phyloP scores from a whole-genome alignment of 192 early-diverging fungal species.

The Coemansia sp. region DNA sequence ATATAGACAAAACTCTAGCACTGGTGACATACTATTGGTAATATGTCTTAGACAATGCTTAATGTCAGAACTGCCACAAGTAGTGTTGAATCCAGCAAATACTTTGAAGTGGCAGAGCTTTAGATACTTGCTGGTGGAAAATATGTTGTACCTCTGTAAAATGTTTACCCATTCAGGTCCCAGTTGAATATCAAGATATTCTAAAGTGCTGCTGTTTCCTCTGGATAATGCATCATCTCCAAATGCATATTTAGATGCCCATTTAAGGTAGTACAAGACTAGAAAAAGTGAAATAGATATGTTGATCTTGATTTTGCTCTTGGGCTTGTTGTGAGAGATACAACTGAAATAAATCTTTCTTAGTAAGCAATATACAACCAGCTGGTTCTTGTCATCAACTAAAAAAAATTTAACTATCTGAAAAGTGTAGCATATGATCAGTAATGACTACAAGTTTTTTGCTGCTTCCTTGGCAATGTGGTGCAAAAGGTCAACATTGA shows the following conservation, averaged over 20 bases:
- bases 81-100: neutral
- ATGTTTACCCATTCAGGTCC: neutral
- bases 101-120: neutral
- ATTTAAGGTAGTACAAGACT: neutral
- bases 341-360: neutral
- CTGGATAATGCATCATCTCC: neutral
- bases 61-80: neutral
- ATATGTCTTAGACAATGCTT: neutral
- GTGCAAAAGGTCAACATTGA: neutral
- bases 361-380: neutral
- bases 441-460: neutral
- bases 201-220: neutral
- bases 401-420: neutral
- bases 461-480: neutral
- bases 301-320: neutral
- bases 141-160: neutral
- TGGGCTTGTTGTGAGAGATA: accelerated
- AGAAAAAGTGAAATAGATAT: neutral
- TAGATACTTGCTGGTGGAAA: neutral
- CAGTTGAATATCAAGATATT: neutral
- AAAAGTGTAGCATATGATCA: neutral
- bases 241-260: neutral
- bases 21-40: neutral
- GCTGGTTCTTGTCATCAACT: neutral
- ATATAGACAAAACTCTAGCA: neutral